These are phyloP conservation scores for Diplodia corticola DNA, from an alignment of 2,329 filamentous ascomycete genomes.

Conservation along the genomic window DNA sequence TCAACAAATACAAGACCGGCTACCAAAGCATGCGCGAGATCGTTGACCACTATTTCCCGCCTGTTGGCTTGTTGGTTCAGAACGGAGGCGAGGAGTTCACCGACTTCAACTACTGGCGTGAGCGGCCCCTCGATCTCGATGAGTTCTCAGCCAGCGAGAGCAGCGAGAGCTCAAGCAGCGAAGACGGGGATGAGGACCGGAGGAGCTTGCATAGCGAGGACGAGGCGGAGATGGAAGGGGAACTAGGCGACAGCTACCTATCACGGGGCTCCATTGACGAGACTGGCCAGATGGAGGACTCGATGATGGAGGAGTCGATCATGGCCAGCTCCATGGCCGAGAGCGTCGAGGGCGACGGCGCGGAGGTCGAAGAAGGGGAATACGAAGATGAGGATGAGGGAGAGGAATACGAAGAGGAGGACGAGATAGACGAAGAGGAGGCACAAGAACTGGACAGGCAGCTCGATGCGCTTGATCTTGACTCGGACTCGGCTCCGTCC, in stretches of 20 bases:
- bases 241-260: slow-evolving; percentile 59
- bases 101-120: slow-evolving; percentile 96
- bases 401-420: slow-evolving; percentile 31
- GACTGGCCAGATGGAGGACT: slow-evolving; percentile 45
- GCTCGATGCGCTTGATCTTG: slow-evolving; percentile 18
- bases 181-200: slow-evolving; percentile 51
- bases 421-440: slow-evolving; percentile 19
- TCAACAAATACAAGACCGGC: slow-evolving; percentile 94
- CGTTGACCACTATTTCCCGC: slow-evolving; percentile 97
- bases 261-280: slow-evolving; percentile 54
- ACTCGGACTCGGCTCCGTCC: slow-evolving; percentile 16
- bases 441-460: slow-evolving; percentile 20
- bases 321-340: slow-evolving; percentile 11
- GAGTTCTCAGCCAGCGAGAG: slow-evolving; percentile 83
- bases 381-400: slow-evolving; percentile 31
- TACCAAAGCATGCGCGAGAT: slow-evolving; percentile 97
- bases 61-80: slow-evolving; percentile 81
- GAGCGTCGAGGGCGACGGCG: slow-evolving; percentile 46
- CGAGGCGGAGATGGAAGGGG: slow-evolving; percentile 51
- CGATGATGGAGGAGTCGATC: slow-evolving; percentile 44
- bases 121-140: slow-evolving; percentile 77
- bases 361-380: slow-evolving; percentile 27
- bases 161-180: slow-evolving; percentile 41
- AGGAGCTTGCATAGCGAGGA: slow-evolving; percentile 52
- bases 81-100: slow-evolving; percentile 93